Evolutionary conservation across 345 rosid genomes (phyloP), one percentile per base, ranked within the genome.

Genomic region (Ceriops zippeliana): DNA sequence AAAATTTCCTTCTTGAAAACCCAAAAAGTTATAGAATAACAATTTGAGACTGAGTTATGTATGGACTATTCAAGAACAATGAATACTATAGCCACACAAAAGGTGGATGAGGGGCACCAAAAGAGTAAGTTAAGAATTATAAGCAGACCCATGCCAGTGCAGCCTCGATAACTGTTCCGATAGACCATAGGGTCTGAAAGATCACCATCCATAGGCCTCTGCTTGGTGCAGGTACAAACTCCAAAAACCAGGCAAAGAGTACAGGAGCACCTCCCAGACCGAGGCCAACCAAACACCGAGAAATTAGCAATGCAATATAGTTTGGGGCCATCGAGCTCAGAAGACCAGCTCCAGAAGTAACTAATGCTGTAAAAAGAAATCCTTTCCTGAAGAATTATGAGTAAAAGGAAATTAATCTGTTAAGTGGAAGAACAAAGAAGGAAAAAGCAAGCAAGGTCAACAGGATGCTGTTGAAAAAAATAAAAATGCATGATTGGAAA

Each of bases 211-310:
- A 91, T 61, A 84, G 73, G 69, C 96, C 97, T 80, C 96, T 77
- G 78, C 74, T 86, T 46, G 97, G 90, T 47, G 97, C 89, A 61
- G 96, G 97, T 59, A 91, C 83, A 73, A 91, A 91, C 77, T 91
- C 97, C 61, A 91, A 77, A 84, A 80, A 89, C 97, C 97, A 91
- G 11, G 97, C 80, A 21, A 73, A 83, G 52, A 91, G 93, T 58
- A 91, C 97, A 71, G 87, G 97, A 30, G 90, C 97, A 46, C 97
- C 97, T 73, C 96, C 97, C 71, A 91, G 68, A 30, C 97, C 97
- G 52, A 91, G 83, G 75, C 97, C 97, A 72, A 91, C 96, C 47
- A 91, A 83, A 75, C 86, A 83, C 26, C 97, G 90, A 24, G 86
- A 78, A 71, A 79, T 64, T 66, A 91, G 52, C 71, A 91, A 76